Base-by-base conservation (phyloP, 2,329 filamentous ascomycete genomes). In the Dendryphion nanum region DNA sequence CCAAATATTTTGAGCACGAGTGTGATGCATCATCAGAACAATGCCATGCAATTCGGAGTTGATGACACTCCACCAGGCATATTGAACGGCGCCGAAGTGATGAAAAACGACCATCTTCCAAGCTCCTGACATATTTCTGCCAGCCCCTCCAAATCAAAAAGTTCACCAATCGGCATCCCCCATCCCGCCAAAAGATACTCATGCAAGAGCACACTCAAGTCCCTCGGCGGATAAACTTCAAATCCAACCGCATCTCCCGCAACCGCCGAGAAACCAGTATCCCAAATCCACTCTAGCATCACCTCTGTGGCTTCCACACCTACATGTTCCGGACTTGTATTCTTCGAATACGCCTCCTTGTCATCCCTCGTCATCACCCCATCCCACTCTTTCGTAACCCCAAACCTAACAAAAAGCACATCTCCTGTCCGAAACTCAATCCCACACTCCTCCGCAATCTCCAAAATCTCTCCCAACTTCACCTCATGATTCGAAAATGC, bases 361-460 rank as follows among this genome's bases (percentile, higher is more conserved):
- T 13, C 31, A 12, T 18, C 10, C 12, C 15, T 16, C 10, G 12
- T n/a, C 29, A n/a, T 30, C 29, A 7, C 7, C 7, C 16, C 7
- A 6, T 13, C 18, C 12, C 31, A 13, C 20, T n/a, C 12, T 30
- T 16, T 30, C 15, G 12, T 30, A 8, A 30, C 16, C 10, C 31
- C 31, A 10, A 13, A 19, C 12, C 31, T 18, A 6, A 57, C 24
- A 18, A 57, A 41, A 6, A 57, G 32, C 4, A 57, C 44, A 30
- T 55, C 50, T 8, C 50, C 49, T n/a, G 23, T 38, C n/a, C 36
- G 40, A 19, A 55, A 52, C 5, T 30, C 32, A 16, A 51, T 40
- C 1, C 37, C 38, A 13, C 38, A 40, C 13, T 47, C 40, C 37
- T 28, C 39, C 4, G 47, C 47, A 18, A 48, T 45, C 15, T 48